Percentiles rank a stretch among this genome's conserved stretches.
Conservation (phyloP, 1,284 basidiomycete species). For the Wolfiporia cocos region DNA sequence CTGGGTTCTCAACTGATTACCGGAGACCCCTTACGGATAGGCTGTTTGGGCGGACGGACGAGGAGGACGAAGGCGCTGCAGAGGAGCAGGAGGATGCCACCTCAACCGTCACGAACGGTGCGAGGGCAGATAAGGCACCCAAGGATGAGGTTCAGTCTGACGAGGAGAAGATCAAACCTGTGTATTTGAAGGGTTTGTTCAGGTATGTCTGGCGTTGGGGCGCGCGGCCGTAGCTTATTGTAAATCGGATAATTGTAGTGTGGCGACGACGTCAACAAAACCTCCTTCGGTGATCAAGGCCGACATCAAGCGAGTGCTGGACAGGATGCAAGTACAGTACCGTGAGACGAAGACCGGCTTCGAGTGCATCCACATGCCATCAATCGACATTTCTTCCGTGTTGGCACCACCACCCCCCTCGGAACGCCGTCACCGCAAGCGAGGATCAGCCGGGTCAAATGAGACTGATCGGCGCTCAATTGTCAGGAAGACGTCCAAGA, state of each 20-base stretch:
- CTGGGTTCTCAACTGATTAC: constrained; percentile 39
- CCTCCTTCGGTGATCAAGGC: constrained; percentile 73
- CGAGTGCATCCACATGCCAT: constrained; percentile 93
- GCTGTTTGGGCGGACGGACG: constrained; percentile 46
- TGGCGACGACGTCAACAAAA: constrained; percentile 94
- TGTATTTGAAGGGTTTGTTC: constrained; percentile 87
- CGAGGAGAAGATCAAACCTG: constrained; percentile 71
- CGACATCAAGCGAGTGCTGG: constrained; percentile 84
- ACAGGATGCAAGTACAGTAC: constrained; percentile 93
- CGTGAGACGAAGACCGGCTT: constrained; percentile 89
- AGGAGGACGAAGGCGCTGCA: constrained; percentile 36
- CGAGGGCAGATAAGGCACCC: constrained; percentile 21
- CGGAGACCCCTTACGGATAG: constrained; percentile 37
- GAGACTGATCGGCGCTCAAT: constrained; percentile 49
- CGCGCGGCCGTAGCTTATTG: constrained; percentile 3
- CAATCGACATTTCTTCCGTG: constrained; percentile 82
- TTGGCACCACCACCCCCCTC: constrained; percentile 25
- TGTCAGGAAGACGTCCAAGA: constrained; percentile 68
- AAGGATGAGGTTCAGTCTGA: constrained; percentile 30
- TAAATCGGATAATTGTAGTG: constrained; percentile 46
- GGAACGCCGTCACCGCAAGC: constrained; percentile 38
- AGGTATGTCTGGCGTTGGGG: constrained; percentile 42
- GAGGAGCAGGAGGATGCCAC: constrained; percentile 26
- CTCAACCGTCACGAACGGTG: constrained; percentile 27
- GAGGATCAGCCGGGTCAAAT: constrained; percentile 41